phyloP scores from a whole-genome alignment of 805 yeast species.

The Saccharomycopsis babjevae region DNA sequence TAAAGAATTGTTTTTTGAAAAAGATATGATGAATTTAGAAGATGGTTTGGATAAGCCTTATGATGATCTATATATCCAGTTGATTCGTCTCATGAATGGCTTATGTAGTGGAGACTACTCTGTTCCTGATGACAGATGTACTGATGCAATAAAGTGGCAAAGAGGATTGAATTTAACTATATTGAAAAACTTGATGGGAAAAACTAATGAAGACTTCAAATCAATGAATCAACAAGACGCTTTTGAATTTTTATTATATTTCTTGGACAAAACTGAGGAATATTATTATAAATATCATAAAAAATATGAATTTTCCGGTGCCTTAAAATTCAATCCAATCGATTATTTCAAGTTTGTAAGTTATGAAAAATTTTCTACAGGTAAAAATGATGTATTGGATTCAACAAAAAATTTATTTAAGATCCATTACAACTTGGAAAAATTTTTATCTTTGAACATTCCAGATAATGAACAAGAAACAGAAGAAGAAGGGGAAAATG shows the following conservation, averaged over 20 bases:
- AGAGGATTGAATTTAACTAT: conserved; percentile 67
- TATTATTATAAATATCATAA: conserved; percentile 26
- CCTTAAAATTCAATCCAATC: conserved; percentile 32
- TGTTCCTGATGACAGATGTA: conserved; percentile 33
- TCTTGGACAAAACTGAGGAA: conserved; percentile 52
- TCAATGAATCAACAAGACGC: conserved; percentile 94
- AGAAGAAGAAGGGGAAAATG: conserved; percentile 35
- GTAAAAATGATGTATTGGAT: conserved; percentile 24
- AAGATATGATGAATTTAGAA: conserved; percentile 20
- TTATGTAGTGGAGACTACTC: conserved; percentile 66
- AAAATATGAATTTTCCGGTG: conserved; percentile 15
- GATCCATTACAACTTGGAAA: conserved; percentile 44
- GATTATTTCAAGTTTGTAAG: conserved; percentile 52
- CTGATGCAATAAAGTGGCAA: conserved; percentile 45
- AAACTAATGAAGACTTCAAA: conserved; percentile 69
- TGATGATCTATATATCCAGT: conserved; percentile 59
- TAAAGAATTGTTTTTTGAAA: conserved; percentile 30
- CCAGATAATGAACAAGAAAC: conserved; percentile 27
- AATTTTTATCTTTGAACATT: conserved; percentile 55
- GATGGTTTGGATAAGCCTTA: conserved; percentile 41
- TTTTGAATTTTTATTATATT: conserved; percentile 69
- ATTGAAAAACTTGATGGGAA: conserved; percentile 70
- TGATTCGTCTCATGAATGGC: conserved; percentile 74
- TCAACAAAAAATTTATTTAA: conserved; percentile 35
- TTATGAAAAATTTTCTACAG: conserved; percentile 53